Base-by-base conservation (phyloP, 805 yeast species). In the Geotrichum ghanense region DNA sequence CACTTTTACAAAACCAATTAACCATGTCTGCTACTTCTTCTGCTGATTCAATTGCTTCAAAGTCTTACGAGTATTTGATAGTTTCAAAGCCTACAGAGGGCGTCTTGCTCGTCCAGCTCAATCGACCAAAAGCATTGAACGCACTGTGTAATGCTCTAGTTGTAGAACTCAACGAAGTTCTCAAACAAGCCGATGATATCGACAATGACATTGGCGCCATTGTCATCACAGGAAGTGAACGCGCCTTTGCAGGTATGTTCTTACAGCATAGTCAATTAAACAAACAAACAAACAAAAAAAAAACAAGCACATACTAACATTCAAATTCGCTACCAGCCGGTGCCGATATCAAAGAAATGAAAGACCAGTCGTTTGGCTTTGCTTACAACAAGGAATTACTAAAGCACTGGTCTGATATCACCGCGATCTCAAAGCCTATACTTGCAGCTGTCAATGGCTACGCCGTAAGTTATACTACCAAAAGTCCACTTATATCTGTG, bases 381-480 rank as follows among this genome's bases (percentile, higher is more conserved):
- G 70, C 67, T 7, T 57, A 59, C 23, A 60, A 59, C 43, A 48
- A 51, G 27, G 61, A 65, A 50, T 69, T 65, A 53, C 60, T 71
- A 39, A 66, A 62, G 26, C 53, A 57, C 46, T 71, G 76, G 74
- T 55, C 65, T 17, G 64, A 65, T 34, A 58, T 72, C 25, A 57
- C 65, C 17, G 48, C 51, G 23, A 58, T 68, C 50, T 60, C 61
- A 48, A 69, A 73, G 57, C 79, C 79, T 14, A 56, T 74, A 34
- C 66, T 74, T 44, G 75, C 76, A 16, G 79, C 78, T 2, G 77
- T 74, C 35, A 72, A 70, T 51, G 79, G 79, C 9, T 73, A 59
- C 51, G 78, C 78, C 2, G 42, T 39, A 21, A 7, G 42, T 39
- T n/a, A n/a, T 21, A 5, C 25, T n/a, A n/a, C n/a, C n/a, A n/a